Percentiles rank a stretch among this genome's conserved stretches.
Conservation (phyloP, 2,329 filamentous ascomycete genomes). For the Fusarium duplospermum region DNA sequence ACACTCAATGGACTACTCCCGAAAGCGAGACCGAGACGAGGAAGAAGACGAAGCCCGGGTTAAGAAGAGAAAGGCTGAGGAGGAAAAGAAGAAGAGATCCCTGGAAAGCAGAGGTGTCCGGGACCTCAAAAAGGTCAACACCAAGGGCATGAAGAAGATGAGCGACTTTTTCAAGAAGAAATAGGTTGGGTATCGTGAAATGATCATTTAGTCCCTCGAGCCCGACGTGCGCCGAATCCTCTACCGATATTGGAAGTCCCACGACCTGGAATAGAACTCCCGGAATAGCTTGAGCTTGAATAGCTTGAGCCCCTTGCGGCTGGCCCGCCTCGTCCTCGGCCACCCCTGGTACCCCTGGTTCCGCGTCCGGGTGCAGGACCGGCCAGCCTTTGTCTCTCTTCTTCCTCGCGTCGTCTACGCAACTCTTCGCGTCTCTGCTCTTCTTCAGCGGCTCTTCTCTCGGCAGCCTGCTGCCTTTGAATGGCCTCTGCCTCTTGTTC, state of each 20-base stretch:
- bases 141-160: constrained; percentile 95
- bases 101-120: constrained; percentile 80
- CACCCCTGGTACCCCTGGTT: constrained; percentile 49
- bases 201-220: constrained; percentile 47
- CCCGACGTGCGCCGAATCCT: constrained; percentile 49
- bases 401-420: constrained; percentile 71
- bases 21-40: constrained; percentile 75
- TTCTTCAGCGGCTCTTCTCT: constrained; percentile 81
- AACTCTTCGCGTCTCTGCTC: constrained; percentile 81
- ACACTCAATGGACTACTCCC: constrained; percentile 77
- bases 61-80: constrained; percentile 87
- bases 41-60: constrained; percentile 73
- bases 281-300: constrained; percentile 40
- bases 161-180: constrained; percentile 91
- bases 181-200: constrained; percentile 47
- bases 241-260: constrained; percentile 51
- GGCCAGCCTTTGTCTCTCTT: constrained; percentile 53
- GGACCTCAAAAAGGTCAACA: constrained; percentile 90
- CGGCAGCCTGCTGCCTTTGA: constrained; percentile 79
- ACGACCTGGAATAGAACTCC: constrained; percentile 45
- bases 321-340: constrained; percentile 44
- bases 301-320: constrained; percentile 46
- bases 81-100: constrained; percentile 87
- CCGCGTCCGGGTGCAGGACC: constrained; percentile 45
- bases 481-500: constrained; percentile 86